Evolutionary conservation across 805 yeast genomes (phyloP), one percentile per base, ranked within the genome.

Genomic region (Ogataea corticis): DNA sequence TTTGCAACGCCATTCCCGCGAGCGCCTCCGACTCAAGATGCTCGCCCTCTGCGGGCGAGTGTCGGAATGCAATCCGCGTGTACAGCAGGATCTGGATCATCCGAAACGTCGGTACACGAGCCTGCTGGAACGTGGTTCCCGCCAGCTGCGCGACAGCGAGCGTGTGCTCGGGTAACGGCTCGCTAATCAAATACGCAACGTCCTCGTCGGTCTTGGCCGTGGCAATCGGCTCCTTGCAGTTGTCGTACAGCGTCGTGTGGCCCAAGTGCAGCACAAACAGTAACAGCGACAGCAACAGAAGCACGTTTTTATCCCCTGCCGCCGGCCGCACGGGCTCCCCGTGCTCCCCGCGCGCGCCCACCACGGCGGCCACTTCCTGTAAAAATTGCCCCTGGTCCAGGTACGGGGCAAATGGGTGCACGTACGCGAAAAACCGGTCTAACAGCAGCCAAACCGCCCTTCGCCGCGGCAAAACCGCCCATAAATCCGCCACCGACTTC

Each of bases 391-490:
- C 52, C 45, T 71, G 68, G 46, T 75, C 78, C 16, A 77, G 33
- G 39, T 61, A 75, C 1, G 83, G 82, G 62, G 69, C 65, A 50
- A 70, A 75, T 2, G 80, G 77, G 53, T 76, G 75, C 6, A 76
- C 53, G 51, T 62, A 64, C 16, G 56, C 54, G 57, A 75, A 77
- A 53, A 68, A 78, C 3, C 77, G 51, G 15, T 66, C 65, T 18
- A 77, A 42, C 23, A 75, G 64, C 27, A 68, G 53, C 73, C 74
- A 75, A 4, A 71, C 57, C 2, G 72, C 63, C 17, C 58, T 61
- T 35, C 58, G 63, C 3, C 61, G 51, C 0, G 83, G 82, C 6
- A 75, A 52, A 9, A 28, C 32, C 11, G 14, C 23, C 21, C n/a
- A 19, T 27, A 13, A 38, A n/a, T 15, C 38, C 41, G 2, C 43